These are phyloP conservation scores for Plantago lanceolata DNA, from an alignment of 305 asterid species.

Conservation along the genomic window DNA sequence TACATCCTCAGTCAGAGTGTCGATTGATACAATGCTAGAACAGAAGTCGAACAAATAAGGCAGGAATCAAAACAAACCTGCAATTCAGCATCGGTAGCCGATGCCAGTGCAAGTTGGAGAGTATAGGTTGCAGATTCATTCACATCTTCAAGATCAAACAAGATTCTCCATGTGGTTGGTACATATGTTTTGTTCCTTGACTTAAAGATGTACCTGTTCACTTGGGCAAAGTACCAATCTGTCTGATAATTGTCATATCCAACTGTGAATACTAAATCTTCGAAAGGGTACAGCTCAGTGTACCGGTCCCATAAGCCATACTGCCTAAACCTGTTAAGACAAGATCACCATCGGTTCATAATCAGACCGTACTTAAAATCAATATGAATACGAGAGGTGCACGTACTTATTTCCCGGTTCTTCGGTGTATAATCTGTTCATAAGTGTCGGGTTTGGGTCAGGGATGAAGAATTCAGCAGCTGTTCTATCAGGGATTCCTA, in stretches of 20 bases:
- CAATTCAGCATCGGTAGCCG: constrained; percentile 71
- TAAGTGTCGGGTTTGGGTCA: constrained; percentile 54
- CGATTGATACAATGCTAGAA: too few species aligned
- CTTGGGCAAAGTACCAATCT: constrained; percentile 88
- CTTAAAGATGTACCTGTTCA: constrained; percentile 47
- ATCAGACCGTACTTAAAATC: not conserved
- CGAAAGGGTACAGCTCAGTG: constrained; percentile 58
- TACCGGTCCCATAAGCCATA: constrained; percentile 93
- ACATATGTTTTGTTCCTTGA: constrained; percentile 48
- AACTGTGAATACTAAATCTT: constrained; percentile 52
- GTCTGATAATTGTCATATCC: constrained; percentile 41
- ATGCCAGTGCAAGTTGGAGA: constrained; percentile 68
- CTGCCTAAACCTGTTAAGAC: constrained; percentile 54
- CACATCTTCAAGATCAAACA: constrained; percentile 42
- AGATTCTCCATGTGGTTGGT: constrained; percentile 72
- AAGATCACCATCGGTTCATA: not conserved
- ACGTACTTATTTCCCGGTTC: constrained; percentile 40
- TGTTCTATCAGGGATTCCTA: constrained; percentile 78
- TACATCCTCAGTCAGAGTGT: not conserved
- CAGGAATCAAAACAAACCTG: constrained; percentile 35
- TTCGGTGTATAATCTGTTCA: constrained; percentile 49
- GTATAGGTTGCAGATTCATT: constrained; percentile 43
- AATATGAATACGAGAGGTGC: not conserved
- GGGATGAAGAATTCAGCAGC: constrained; percentile 78
- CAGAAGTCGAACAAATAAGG: not conserved